Conservation (phyloP, 2,329 filamentous ascomycete genomes). For the Fusarium sp. region DNA sequence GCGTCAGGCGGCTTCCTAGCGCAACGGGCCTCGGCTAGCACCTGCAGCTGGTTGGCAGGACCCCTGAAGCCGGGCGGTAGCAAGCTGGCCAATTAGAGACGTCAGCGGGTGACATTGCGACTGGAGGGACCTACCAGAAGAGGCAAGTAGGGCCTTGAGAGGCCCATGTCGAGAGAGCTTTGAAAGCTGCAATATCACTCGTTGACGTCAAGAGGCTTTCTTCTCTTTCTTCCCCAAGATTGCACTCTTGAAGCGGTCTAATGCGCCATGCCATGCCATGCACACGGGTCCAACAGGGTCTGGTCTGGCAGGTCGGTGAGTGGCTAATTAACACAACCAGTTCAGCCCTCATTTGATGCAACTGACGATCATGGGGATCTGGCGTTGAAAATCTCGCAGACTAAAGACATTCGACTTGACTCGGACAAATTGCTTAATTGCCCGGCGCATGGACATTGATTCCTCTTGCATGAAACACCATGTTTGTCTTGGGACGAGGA, state of each 20-base stretch:
- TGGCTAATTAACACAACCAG: slow-evolving; percentile 16
- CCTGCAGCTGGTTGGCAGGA: slow-evolving; percentile 22
- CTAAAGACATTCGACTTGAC: neutral
- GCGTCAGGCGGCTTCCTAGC: slow-evolving; percentile 38
- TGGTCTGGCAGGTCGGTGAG: slow-evolving; percentile 13
- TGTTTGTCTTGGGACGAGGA: neutral
- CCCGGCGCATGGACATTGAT: neutral
- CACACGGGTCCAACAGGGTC: neutral
- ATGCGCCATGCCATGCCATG: slow-evolving; percentile 2
- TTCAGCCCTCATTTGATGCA: slow-evolving; percentile 24
- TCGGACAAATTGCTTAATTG: neutral
- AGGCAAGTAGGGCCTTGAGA: slow-evolving; percentile 11
- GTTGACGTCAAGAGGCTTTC: slow-evolving; percentile 17
- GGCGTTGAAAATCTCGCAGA: slow-evolving; percentile 9
- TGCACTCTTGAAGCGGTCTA: slow-evolving; percentile 14
- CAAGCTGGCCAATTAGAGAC: slow-evolving; percentile 15
- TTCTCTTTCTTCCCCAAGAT: slow-evolving; percentile 15
- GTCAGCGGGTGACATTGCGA: slow-evolving; percentile 19
- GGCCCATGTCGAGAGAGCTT: neutral
- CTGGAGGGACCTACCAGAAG: slow-evolving; percentile 26
- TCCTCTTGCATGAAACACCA: neutral
- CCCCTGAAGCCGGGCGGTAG: slow-evolving; percentile 16
- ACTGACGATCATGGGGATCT: slow-evolving; percentile 16
- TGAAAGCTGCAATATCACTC: neutral
- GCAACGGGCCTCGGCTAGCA: slow-evolving; percentile 33